Evolutionary conservation across 116 monocot species (phyloP), one percentile per base, ranked within the genome.

Genomic region (Cymodocea nodosa): DNA sequence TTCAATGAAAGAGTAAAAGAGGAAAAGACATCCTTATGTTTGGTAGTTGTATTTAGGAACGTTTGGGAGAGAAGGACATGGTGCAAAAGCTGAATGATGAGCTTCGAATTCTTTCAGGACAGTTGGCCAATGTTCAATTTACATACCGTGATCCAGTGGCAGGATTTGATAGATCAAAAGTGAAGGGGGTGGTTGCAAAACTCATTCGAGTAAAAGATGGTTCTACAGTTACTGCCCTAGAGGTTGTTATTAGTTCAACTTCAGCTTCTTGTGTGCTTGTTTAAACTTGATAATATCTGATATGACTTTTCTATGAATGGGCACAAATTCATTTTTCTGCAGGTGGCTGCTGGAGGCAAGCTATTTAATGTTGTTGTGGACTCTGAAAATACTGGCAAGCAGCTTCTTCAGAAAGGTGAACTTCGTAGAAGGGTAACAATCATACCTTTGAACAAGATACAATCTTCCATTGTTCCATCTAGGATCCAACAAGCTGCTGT

Each of bases 311-410:
- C 18, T 50, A 24, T 39, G 24, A 51, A 50, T 36, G 62, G 39
- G 2, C 6, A 18, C 39, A 18, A 67, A 22, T 52, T 18, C 36
- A 6, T 11, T 53, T 34, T 34, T 19, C 11, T 68, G 56, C 63
- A 95, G 95, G 90, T 95, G 77, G 83, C 87, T 62, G 90, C 90
- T 64, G 90, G 87, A 63, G 90, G 87, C 35, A 95, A 85, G 67
- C 70, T 90, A 36, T 95, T 65, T 81, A 85, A 90, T 85, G 86
- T 90, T 71, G 87, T 90, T 67, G 87, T 90, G 6, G 95, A 90
- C 73, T 81, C 81, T 17, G 90, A 95, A 81, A 66, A 68, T 68
- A 95, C 85, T 23, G 95, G 95, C 19, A 95, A 95, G 58, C 84
- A 84, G 60, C 76, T 95, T 19, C 85, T 95, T 24, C 77, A 90